Evolutionary conservation across 768 basidiomycete genomes (phyloP), one percentile per base, ranked within the genome.

Genomic region (Lactifluus pinguis): DNA sequence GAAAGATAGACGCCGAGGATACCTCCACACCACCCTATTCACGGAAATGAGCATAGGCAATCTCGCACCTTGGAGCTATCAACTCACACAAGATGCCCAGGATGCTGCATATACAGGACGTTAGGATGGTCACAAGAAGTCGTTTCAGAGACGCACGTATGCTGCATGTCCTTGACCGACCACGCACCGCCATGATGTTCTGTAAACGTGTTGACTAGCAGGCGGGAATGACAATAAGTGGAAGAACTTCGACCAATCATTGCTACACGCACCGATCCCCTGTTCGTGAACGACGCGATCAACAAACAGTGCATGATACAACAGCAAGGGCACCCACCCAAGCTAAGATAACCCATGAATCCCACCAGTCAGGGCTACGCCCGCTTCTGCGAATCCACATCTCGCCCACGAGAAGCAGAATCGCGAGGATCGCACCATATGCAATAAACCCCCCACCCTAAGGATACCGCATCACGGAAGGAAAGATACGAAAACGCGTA

Each of bases 81-180:
- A 21, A 66, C 82, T 53, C 75, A 87, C 87, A 89, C 39, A 90
- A 75, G 25, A 90, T 78, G 34, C 88, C 88, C 8, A 92, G 74
- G 53, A 87, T 82, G 2, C 87, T 90, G 57, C 2, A 53, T 10
- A 25, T 21, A 38, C 29, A 21, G n/a, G 38, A 52, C 54, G 50
- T 57, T 30, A 61, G 42, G 42, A 51, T 51, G 48, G 34, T 25
- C 41, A 55, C 19, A 32, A 47, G 59, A 15, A 29, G 53, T 25
- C 53, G 55, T 55, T 55, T 49, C 49, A 49, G 34, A 47, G 6
- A 77, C 87, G 64, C 69, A 91, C 84, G 91, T 92, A 72, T 95
- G 93, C 68, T 95, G 92, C 89, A 94, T 89, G 71, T 95, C 94
- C 71, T 95, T 94, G 55, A 86, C 87, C 2, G 84, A 87, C 94